Evolutionary conservation across 208 protist species (phyloP).

Genomic region (Hexamita inflata): DNA sequence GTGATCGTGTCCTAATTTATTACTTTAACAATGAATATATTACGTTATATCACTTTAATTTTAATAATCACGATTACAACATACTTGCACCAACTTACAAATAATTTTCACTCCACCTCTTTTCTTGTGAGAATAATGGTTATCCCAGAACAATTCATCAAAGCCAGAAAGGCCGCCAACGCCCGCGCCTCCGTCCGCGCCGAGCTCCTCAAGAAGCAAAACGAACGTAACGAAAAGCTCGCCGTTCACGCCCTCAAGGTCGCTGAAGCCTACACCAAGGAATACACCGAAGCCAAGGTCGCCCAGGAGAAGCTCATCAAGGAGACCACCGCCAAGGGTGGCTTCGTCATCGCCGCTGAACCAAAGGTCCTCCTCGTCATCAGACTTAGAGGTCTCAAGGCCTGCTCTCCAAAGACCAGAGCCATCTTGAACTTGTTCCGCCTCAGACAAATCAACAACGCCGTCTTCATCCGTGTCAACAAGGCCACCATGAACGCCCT

Average conservation of each 20-base stretch:
- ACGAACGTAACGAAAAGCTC: too few species aligned
- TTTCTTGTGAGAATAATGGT: too few species aligned
- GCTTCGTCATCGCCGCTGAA: constrained; percentile 82
- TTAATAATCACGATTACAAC: too few species aligned
- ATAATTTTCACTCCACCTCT: too few species aligned
- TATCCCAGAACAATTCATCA: constrained; percentile 11
- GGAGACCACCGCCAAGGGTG: constrained; percentile 65
- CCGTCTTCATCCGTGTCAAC: constrained; percentile 94
- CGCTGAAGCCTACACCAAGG: constrained; percentile 69
- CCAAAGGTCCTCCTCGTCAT: constrained; percentile 95
- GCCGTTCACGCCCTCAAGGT: not conserved
- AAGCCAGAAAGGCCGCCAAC: not conserved
- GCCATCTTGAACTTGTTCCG: constrained; percentile 94
- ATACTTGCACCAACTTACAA: too few species aligned
- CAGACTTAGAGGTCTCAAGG: constrained; percentile 95
- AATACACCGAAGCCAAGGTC: constrained; percentile 75
- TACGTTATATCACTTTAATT: too few species aligned
- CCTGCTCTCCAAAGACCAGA: constrained; percentile 77
- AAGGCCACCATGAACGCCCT: constrained; percentile 98
- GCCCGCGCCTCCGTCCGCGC: not conserved
- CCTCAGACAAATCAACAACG: constrained; percentile 82
- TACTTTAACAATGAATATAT: too few species aligned
- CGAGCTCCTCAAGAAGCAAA: not conserved
- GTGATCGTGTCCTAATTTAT: too few species aligned
- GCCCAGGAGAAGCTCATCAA: constrained; percentile 61